Evolutionary conservation across 1,139 yeast species (phyloP).

Genomic region (Kodamaea sp.): DNA sequence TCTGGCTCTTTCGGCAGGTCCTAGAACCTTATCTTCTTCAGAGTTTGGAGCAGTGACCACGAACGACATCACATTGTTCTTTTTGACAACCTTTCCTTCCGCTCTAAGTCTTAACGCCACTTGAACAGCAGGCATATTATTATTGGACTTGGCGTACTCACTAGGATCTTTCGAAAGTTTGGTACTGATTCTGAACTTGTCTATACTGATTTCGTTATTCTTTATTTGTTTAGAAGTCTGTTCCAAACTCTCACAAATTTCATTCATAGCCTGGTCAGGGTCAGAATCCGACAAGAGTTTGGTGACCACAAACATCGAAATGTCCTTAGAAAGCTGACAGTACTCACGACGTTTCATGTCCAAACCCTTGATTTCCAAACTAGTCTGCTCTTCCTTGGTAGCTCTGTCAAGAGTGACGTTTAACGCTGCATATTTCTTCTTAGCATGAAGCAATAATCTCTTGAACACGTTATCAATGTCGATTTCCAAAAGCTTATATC

Average conservation of each 20-base stretch:
- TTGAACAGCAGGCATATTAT: conserved; percentile 88
- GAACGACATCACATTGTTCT: conserved; percentile 88
- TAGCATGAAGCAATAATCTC: conserved; percentile 84
- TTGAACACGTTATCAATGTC: conserved; percentile 94
- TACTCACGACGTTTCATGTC: conserved; percentile 98
- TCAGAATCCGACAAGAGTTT: conserved; percentile 73
- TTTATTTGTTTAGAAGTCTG: conserved; percentile 59
- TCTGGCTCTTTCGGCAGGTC: conserved; percentile 76
- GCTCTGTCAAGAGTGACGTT: conserved; percentile 51
- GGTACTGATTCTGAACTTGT: conserved; percentile 73
- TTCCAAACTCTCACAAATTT: conserved; percentile 73
- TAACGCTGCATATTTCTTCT: conserved; percentile 97
- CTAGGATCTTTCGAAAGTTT: conserved; percentile 73
- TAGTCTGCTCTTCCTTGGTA: conserved; percentile 52
- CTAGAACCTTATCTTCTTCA: conserved; percentile 35
- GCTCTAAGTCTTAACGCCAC: conserved; percentile 81
- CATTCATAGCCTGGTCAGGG: conserved; percentile 74
- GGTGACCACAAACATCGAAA: conserved; percentile 73
- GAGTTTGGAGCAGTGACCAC: conserved; percentile 58
- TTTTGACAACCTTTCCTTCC: conserved; percentile 81
- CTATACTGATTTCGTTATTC: conserved; percentile 59
- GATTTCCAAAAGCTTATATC: conserved; percentile 84
- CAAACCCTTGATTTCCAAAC: conserved; percentile 89
- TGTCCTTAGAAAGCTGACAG: conserved; percentile 89
- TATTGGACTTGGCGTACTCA: conserved; percentile 68